Evolutionary conservation across 495 filamentous ascomycete species (phyloP).

Genomic region (Trichocladium antarcticum): DNA sequence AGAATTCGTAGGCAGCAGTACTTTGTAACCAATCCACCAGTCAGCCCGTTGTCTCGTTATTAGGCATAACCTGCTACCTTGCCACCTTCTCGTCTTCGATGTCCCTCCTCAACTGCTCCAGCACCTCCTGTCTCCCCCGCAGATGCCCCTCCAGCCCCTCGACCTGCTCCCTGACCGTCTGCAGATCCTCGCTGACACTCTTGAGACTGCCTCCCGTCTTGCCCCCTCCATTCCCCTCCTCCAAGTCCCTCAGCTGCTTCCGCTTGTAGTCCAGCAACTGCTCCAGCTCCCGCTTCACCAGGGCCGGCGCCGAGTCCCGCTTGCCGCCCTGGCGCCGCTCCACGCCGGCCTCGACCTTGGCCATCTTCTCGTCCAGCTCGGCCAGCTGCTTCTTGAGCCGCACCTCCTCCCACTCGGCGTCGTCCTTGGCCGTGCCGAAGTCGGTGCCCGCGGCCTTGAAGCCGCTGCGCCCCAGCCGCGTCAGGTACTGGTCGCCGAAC

Average conservation of each 20-base stretch:
- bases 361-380: constrained; percentile 76
- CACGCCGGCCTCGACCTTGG: constrained; percentile 55
- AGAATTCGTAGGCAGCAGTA: background rate
- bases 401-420: constrained; percentile 90
- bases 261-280: constrained; percentile 76
- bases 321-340: constrained; percentile 31
- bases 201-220: constrained; percentile 50
- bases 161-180: constrained; percentile 65
- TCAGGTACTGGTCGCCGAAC: constrained; percentile 94
- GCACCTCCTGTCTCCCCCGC: constrained; percentile 43
- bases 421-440: constrained; percentile 58
- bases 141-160: constrained; percentile 57
- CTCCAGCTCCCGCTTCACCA: constrained; percentile 89
- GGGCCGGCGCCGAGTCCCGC: constrained; percentile 59
- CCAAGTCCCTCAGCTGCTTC: constrained; percentile 50
- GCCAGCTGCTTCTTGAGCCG: constrained; percentile 80
- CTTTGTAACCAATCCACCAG: background rate
- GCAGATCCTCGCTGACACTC: constrained; percentile 55
- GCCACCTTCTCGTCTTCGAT: constrained; percentile 55
- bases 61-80: constrained; percentile 19
- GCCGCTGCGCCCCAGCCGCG: constrained; percentile 66
- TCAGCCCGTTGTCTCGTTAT: background rate
- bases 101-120: constrained; percentile 47
- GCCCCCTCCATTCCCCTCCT: constrained; percentile 64
- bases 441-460: constrained; percentile 75